Evolutionary conservation across 495 filamentous ascomycete species (phyloP).

Genomic region (Jackrogersella minutella): DNA sequence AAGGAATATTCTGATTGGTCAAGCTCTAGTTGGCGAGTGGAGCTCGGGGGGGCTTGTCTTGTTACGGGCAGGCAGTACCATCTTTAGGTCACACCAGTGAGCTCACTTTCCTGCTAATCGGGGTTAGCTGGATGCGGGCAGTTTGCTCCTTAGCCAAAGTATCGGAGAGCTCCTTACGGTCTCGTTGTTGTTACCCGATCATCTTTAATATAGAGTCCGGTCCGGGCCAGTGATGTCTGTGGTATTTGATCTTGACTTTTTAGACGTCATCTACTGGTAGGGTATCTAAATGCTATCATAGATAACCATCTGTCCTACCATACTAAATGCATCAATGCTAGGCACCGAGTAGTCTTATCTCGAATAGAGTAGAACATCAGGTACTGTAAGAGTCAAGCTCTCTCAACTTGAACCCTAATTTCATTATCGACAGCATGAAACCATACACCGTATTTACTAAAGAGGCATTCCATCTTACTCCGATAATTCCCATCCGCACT

Average conservation of each 20-base stretch:
- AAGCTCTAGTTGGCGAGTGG: constrained; percentile 9
- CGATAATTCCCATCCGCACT: constrained; percentile 7
- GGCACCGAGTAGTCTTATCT: no score
- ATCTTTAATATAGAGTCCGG: not conserved
- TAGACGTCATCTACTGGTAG: not conserved
- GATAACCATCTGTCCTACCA: no score
- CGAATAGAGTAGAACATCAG: no score
- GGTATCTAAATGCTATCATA: no score
- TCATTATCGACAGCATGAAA: not conserved
- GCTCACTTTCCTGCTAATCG: constrained; percentile 29
- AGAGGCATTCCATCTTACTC: not conserved
- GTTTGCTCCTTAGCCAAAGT: constrained; percentile 11
- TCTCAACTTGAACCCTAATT: no score
- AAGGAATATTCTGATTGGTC: constrained; percentile 24
- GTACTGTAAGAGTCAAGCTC: no score
- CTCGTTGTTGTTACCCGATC: not conserved
- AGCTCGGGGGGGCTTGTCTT: not conserved
- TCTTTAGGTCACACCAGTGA: constrained; percentile 12
- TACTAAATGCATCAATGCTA: no score
- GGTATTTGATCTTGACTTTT: constrained; percentile 1
- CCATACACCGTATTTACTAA: not conserved
- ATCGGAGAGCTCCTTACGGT: constrained; percentile 9
- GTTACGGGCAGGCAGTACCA: no score
- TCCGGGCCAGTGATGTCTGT: not conserved
- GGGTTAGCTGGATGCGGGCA: constrained; percentile 13